These are phyloP conservation scores for Geotrichum citri-aurantii DNA, from an alignment of 1,139 yeast genomes.

Conservation along the genomic window DNA sequence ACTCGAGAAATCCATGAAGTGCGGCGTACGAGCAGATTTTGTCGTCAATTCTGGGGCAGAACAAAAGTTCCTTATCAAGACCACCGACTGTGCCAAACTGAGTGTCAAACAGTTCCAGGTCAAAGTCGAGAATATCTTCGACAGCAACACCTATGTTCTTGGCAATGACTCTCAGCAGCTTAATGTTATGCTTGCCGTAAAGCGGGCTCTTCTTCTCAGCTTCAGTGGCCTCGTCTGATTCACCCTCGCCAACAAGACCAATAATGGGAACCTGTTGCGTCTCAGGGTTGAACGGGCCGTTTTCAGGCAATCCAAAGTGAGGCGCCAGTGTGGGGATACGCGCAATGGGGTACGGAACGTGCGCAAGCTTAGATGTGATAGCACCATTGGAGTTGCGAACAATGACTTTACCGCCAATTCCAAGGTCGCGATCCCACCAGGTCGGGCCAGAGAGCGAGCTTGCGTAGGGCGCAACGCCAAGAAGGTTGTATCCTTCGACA, in stretches of 20 bases:
- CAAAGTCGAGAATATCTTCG: constrained; percentile 75
- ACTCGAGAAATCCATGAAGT: constrained; percentile 51
- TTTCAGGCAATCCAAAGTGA: constrained; percentile 75
- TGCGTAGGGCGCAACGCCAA: constrained; percentile 92
- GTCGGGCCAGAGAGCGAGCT: constrained; percentile 67
- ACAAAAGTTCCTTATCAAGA: constrained; percentile 77
- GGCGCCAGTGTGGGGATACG: constrained; percentile 96
- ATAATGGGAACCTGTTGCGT: constrained; percentile 85
- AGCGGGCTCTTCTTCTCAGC: constrained; percentile 60
- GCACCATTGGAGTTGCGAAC: constrained; percentile 47
- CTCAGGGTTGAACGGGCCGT: constrained; percentile 79
- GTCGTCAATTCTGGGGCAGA: constrained; percentile 89
- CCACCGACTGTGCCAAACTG: constrained; percentile 86
- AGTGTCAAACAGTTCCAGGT: constrained; percentile 75
- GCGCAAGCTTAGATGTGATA: constrained; percentile 62
- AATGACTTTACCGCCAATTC: constrained; percentile 87
- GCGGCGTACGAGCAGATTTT: constrained; percentile 86
- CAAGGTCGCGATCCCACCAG: constrained; percentile 92
- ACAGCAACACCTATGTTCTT: constrained; percentile 51
- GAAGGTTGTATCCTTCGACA: constrained; percentile 71
- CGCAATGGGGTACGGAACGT: constrained; percentile 75
- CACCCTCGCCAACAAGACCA: constrained; percentile 42
- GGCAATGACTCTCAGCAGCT: constrained; percentile 67
- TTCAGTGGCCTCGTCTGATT: constrained; percentile 41
- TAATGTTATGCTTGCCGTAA: constrained; percentile 65